A percentile compares a stretch with the other conserved stretches of the same genome.
Conservation (phyloP, 1,284 basidiomycete species). For the Singerocomus rubriflavus region DNA sequence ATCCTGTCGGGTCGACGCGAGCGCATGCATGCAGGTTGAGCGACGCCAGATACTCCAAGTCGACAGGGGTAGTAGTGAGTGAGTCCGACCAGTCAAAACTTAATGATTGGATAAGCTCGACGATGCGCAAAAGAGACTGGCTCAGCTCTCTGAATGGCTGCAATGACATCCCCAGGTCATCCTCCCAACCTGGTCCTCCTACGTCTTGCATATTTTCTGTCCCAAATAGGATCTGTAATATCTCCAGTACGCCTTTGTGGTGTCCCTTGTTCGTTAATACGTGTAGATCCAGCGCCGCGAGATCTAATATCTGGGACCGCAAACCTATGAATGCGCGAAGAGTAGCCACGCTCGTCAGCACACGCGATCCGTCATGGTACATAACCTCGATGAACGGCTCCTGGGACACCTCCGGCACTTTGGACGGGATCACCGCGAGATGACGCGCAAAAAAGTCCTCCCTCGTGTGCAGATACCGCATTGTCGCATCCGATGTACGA, state of each 20-base stretch:
- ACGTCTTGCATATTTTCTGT: slow-evolving; percentile 50
- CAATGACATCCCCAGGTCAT: slow-evolving; percentile 35
- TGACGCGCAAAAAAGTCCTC: slow-evolving; percentile 91
- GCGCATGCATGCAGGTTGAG: slow-evolving; percentile 78
- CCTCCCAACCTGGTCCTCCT: slow-evolving; percentile 43
- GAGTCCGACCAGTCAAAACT: slow-evolving; percentile 88
- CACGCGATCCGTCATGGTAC: slow-evolving; percentile 69
- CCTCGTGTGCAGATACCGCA: slow-evolving; percentile 85
- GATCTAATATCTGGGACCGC: slow-evolving; percentile 83
- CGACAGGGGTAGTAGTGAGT: slow-evolving; percentile 52
- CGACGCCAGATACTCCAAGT: slow-evolving; percentile 66
- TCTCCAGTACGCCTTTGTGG: slow-evolving; percentile 63
- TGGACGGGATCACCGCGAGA: slow-evolving; percentile 69
- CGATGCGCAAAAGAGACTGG: slow-evolving; percentile 79
- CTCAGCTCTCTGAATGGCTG: slow-evolving; percentile 68
- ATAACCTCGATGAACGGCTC: slow-evolving; percentile 65
- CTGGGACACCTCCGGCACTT: slow-evolving; percentile 46
- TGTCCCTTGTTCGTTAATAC: slow-evolving; percentile 78
- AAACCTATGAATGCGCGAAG: slow-evolving; percentile 80
- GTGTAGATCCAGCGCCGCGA: slow-evolving; percentile 88
- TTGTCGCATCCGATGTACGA: slow-evolving; percentile 77
- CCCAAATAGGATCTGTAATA: slow-evolving; percentile 75
- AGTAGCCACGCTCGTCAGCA: slow-evolving; percentile 72
- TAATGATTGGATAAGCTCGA: slow-evolving; percentile 84
- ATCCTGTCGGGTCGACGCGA: slow-evolving; percentile 68